Evolutionary conservation across 2,329 filamentous ascomycete species (phyloP).

Genomic region (Parafenestella ontariensis): DNA sequence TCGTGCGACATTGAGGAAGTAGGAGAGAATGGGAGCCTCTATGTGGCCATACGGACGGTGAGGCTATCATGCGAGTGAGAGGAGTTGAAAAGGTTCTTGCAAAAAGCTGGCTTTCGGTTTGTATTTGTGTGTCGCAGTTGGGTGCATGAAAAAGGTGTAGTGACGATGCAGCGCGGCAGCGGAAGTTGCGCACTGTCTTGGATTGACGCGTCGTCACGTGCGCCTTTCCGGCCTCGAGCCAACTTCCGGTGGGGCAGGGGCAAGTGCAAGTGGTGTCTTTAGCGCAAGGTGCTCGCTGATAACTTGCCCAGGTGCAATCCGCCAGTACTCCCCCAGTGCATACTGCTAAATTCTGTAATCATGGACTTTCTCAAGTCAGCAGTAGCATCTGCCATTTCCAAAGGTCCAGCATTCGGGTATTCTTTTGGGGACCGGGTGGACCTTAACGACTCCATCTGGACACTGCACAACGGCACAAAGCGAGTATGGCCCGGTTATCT

Average conservation of each 20-base stretch:
- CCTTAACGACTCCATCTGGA: conserved; percentile 93
- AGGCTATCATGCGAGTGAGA: neutral
- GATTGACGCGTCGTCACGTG: conserved; percentile 21
- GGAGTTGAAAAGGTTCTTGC: neutral
- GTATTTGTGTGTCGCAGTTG: neutral
- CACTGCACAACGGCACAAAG: conserved; percentile 92
- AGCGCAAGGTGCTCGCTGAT: conserved; percentile 8
- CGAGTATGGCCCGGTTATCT: conserved; percentile 64
- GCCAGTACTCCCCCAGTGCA: neutral
- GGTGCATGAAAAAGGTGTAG: neutral
- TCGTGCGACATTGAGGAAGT: neutral
- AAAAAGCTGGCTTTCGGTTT: neutral
- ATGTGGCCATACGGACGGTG: neutral
- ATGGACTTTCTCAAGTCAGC: conserved; percentile 99
- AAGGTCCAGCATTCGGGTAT: conserved; percentile 92
- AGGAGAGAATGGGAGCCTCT: neutral
- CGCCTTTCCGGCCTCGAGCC: conserved; percentile 1
- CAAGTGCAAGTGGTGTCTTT: conserved; percentile 23
- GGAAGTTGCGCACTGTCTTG: neutral
- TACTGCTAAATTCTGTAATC: conserved; percentile 6
- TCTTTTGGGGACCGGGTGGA: conserved; percentile 92
- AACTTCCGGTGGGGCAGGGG: conserved; percentile 24
- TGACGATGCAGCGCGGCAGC: neutral
- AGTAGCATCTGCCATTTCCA: conserved; percentile 94
- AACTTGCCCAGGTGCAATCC: neutral